Conservation (phyloP, 495 filamentous ascomycete genomes). For the Penicillium atrosanguineum region DNA sequence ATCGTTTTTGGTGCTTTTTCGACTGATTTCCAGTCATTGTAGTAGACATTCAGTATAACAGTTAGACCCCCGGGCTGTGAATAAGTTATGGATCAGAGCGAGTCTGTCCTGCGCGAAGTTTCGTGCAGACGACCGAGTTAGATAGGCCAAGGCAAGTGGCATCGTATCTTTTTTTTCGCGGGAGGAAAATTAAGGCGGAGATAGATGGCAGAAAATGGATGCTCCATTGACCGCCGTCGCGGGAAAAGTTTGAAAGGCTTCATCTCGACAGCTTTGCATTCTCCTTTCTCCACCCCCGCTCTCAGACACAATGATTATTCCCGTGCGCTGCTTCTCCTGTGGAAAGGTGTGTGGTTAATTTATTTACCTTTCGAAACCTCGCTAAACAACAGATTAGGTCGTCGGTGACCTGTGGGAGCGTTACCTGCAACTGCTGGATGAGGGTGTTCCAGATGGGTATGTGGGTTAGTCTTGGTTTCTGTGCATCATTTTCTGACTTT, state of each 20-base stretch:
- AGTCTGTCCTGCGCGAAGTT: background rate
- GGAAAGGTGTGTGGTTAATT: slow-evolving; percentile 71
- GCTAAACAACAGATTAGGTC: slow-evolving; percentile 57
- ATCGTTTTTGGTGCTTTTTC: slow-evolving; percentile 32
- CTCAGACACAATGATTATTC: slow-evolving; percentile 81
- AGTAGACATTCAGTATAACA: background rate
- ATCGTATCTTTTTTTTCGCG: slow-evolving; percentile 18
- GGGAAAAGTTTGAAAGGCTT: slow-evolving; percentile 20
- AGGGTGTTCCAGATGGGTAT: slow-evolving; percentile 75
- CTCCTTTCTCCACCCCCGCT: background rate
- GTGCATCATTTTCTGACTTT: slow-evolving; percentile 6
- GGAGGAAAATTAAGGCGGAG: slow-evolving; percentile 18
- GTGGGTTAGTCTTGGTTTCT: background rate
- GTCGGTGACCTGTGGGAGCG: slow-evolving; percentile 96
- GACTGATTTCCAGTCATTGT: slow-evolving; percentile 24
- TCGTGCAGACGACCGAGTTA: background rate
- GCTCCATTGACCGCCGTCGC: slow-evolving; percentile 11
- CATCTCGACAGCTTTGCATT: slow-evolving; percentile 16
- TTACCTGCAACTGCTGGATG: slow-evolving; percentile 79
- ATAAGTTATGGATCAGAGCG: background rate
- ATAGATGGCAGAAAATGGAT: slow-evolving; percentile 18
- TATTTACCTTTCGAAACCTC: background rate
- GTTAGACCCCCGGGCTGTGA: background rate
- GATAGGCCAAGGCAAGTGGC: background rate
- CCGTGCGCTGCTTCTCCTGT: slow-evolving; percentile 96